Evolutionary conservation across 352 stramenopile genomes (phyloP), one percentile per base, ranked within the genome.

Genomic region (Pythium oligandrum): DNA sequence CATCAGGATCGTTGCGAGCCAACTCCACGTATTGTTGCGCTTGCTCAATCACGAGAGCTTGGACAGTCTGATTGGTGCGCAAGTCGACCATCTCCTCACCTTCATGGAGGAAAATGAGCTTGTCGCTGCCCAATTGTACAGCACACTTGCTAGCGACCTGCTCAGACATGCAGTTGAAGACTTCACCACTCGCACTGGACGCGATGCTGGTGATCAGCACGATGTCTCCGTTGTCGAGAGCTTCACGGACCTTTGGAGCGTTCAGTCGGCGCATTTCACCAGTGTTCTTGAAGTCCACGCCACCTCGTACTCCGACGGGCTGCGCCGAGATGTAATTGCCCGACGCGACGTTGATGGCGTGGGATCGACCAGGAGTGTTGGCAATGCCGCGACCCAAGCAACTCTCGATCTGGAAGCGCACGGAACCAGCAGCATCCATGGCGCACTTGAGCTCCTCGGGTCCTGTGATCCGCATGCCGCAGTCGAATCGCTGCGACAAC

Each of bases 321-420:
- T 95, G 86, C 4, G 96, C 95, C 7, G 90, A 96, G 71, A 98
- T 98, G 70, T 98, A 99, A 65, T 99, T 99, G 8, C 96, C 96
- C 3, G 88, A 97, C 4, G 96, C 83, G 42, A 99, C 94, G 64
- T 97, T 98, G 58, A 96, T 90, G 5, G 76, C 70, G 4, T 75
- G 59, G 1, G 73, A 67, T 26, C 78, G 71, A 40, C 84, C 83
- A 0, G 83, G 82, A 7, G 74, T 78, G 64, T 96, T 96, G 42
- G 89, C 75, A 50, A 96, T 90, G 2, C 86, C 86, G 34, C 86
- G 76, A 2, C 82, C 84, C 6, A 96, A 68, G 44, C 77, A 87
- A 48, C 78, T 91, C 64, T 96, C 86, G 60, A 96, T 95, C 56
- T 93, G 83, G 62, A 96, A 91, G 9, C 86, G 85, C 52, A 93